phyloP scores from a whole-genome alignment of 78 protist species.

The Dictyostelium purpureum region DNA sequence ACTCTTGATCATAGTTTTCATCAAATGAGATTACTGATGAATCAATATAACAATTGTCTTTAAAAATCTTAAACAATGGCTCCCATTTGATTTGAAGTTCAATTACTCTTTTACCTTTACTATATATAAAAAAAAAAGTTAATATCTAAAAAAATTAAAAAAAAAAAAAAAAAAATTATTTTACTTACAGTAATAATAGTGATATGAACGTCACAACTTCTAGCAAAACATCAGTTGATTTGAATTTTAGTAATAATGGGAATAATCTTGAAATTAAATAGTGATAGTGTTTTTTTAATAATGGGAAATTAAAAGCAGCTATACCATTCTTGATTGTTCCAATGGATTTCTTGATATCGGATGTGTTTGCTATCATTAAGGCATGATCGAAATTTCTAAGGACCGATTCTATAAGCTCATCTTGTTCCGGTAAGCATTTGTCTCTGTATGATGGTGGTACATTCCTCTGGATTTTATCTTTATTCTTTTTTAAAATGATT shows the following conservation, averaged over 20 bases:
- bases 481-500: not conserved
- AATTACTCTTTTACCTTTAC: conserved; percentile 17
- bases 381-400: conserved; percentile 2
- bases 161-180: not conserved
- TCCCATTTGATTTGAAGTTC: conserved; percentile 42
- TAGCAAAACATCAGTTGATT: not conserved
- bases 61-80: conserved; percentile 15
- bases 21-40: not conserved
- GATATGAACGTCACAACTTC: not conserved
- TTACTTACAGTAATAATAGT: conserved; percentile 31
- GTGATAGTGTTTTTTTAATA: not conserved
- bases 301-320: not conserved
- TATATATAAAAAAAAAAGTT: not conserved
- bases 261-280: not conserved
- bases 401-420: not conserved
- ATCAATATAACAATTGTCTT: not conserved
- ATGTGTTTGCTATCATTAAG: not conserved
- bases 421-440: not conserved
- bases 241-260: not conserved
- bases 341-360: not conserved
- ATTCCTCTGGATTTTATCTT: not conserved
- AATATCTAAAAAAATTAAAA: not conserved
- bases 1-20: not conserved
- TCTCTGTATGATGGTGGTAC: not conserved
- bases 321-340: not conserved